Conservation (phyloP, 2,329 filamentous ascomycete species). For the Ophiosphaerella herpotricha region DNA sequence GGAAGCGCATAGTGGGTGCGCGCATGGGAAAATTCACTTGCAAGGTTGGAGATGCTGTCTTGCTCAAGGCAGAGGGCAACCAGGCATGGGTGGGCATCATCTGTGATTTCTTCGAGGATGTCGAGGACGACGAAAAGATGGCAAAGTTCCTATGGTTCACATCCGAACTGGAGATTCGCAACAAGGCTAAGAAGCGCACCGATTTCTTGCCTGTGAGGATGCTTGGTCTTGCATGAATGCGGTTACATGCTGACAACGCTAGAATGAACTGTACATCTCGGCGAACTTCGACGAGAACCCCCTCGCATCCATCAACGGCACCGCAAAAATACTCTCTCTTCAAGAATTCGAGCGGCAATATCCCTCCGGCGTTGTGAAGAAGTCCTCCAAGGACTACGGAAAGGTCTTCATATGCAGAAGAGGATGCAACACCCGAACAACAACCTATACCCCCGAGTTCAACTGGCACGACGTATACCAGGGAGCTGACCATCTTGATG, state of each 20-base stretch:
- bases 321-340: constrained; percentile 77
- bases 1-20: constrained; percentile 73
- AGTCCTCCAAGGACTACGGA: constrained; percentile 72
- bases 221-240: background rate
- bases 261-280: constrained; percentile 93
- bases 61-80: constrained; percentile 87
- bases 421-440: constrained; percentile 85
- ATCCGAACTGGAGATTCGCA: constrained; percentile 85
- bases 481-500: constrained; percentile 67
- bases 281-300: constrained; percentile 86
- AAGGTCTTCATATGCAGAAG: constrained; percentile 90
- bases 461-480: constrained; percentile 84
- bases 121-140: constrained; percentile 65
- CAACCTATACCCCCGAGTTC: constrained; percentile 91
- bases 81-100: constrained; percentile 94
- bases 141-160: constrained; percentile 97
- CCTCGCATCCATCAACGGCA: constrained; percentile 86
- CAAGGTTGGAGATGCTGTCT: constrained; percentile 77
- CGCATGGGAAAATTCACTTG: constrained; percentile 82
- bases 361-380: constrained; percentile 75
- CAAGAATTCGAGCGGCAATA: constrained; percentile 69
- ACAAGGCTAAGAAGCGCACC: constrained; percentile 76
- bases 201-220: constrained; percentile 71
- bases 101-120: constrained; percentile 75
- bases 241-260: constrained; percentile 17